phyloP scores from a whole-genome alignment of 305 asterid genomes.

The Petunia hybrid region DNA sequence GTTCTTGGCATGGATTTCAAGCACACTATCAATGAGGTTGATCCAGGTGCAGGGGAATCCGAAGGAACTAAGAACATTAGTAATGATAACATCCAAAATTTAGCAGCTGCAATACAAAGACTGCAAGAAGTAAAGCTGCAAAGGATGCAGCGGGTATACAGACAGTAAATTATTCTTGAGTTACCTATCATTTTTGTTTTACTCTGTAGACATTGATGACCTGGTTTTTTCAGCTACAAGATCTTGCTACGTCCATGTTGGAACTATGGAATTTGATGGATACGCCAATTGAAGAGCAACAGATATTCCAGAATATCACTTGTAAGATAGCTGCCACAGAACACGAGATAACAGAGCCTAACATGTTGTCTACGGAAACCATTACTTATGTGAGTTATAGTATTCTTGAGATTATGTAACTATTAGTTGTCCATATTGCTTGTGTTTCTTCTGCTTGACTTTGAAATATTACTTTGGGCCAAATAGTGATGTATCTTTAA shows the following conservation, averaged over 20 bases:
- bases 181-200: not conserved
- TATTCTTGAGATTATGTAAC: not conserved
- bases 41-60: constrained; percentile 82
- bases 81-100: constrained; percentile 65
- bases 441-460: not conserved
- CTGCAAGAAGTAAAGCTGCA: constrained; percentile 72
- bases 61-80: constrained; percentile 70
- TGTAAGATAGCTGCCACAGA: constrained; percentile 90
- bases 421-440: not conserved
- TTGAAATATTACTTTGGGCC: not conserved
- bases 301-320: constrained; percentile 81
- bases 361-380: constrained; percentile 75
- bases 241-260: constrained; percentile 82
- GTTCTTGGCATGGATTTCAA: constrained; percentile 92
- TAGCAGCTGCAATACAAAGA: constrained; percentile 67
- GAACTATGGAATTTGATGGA: constrained; percentile 99
- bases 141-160: constrained; percentile 86
- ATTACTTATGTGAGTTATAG: constrained; percentile 68
- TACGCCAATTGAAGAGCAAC: constrained; percentile 94
- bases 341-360: constrained; percentile 85
- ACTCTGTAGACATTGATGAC: constrained; percentile 32
- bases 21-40: constrained; percentile 72
- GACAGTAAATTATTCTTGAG: not conserved
- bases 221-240: constrained; percentile 71
- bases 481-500: constrained; percentile 1